phyloP scores from a whole-genome alignment of 306 rosid species.

The Trifolium subterraneum region DNA sequence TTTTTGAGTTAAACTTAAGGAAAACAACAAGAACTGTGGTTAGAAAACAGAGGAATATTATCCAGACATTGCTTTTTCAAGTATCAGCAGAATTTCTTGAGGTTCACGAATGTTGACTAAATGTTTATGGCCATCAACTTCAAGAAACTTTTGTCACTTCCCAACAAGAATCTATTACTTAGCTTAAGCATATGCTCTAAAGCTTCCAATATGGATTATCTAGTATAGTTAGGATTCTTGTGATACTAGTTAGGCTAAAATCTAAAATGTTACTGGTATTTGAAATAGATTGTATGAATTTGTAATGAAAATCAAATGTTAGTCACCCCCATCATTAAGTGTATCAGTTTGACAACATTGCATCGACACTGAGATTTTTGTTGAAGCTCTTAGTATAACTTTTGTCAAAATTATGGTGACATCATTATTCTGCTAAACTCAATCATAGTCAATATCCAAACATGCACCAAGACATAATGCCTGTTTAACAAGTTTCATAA shows the following conservation, averaged over 20 bases:
- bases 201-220: constrained; percentile 23
- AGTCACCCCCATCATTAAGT: background rate
- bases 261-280: background rate
- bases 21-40: constrained; percentile 21
- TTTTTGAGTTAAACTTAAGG: background rate
- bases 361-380: background rate
- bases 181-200: constrained; percentile 31
- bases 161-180: constrained; percentile 10
- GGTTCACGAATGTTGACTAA: constrained; percentile 21
- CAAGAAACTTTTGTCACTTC: constrained; percentile 7
- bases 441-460: background rate
- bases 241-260: background rate
- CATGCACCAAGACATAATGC: background rate
- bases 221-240: background rate
- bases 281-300: background rate
- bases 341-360: background rate
- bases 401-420: background rate
- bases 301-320: background rate
- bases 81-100: constrained; percentile 26
- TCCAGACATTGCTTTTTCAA: background rate
- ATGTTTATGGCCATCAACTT: constrained; percentile 7
- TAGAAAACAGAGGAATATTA: constrained; percentile 3
- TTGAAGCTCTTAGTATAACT: background rate
- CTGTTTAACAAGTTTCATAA: background rate
- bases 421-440: background rate